Evolutionary conservation across 257 asterid species (phyloP).

Genomic region (Solanum virginianum): DNA sequence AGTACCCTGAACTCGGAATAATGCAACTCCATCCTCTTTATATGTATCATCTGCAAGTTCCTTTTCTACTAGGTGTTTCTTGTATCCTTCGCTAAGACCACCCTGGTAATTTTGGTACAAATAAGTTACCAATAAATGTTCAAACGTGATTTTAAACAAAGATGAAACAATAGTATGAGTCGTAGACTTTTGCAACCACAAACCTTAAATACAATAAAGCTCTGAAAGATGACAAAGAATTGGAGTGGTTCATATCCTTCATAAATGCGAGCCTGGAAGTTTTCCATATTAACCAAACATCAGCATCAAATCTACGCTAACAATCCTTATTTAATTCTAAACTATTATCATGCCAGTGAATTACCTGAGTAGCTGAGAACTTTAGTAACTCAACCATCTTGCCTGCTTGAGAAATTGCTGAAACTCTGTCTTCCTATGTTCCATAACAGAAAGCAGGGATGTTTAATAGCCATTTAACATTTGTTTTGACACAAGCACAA

Average conservation of each 20-base stretch:
- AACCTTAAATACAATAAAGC: slow-evolving; percentile 89
- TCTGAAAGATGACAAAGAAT: slow-evolving; percentile 87
- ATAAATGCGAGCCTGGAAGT: slow-evolving; percentile 56
- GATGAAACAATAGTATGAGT: not conserved
- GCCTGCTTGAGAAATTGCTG: slow-evolving; percentile 80
- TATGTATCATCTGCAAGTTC: slow-evolving; percentile 80
- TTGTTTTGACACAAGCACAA: not conserved
- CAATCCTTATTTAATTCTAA: not conserved
- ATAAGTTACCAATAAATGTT: slow-evolving; percentile 1
- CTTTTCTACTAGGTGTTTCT: slow-evolving; percentile 57
- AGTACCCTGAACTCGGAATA: slow-evolving; percentile 94
- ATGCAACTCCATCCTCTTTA: slow-evolving; percentile 74
- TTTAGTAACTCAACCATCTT: slow-evolving; percentile 86
- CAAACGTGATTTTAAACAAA: not conserved
- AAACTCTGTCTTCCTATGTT: slow-evolving; percentile 66
- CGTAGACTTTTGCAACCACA: slow-evolving; percentile 4
- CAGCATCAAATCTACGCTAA: slow-evolving; percentile 10
- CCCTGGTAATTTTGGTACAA: slow-evolving; percentile 49
- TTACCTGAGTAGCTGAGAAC: slow-evolving; percentile 82
- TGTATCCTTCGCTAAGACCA: slow-evolving; percentile 89
- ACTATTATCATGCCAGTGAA: slow-evolving; percentile 4
- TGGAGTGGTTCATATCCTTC: slow-evolving; percentile 92
- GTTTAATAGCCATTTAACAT: not conserved
- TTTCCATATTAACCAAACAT: slow-evolving; percentile 7
- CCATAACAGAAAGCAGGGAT: slow-evolving; percentile 10